Evolutionary conservation across 2,329 filamentous ascomycete genomes (phyloP), one percentile per base, ranked within the genome.

Genomic region (Ceratocystis ficicola): DNA sequence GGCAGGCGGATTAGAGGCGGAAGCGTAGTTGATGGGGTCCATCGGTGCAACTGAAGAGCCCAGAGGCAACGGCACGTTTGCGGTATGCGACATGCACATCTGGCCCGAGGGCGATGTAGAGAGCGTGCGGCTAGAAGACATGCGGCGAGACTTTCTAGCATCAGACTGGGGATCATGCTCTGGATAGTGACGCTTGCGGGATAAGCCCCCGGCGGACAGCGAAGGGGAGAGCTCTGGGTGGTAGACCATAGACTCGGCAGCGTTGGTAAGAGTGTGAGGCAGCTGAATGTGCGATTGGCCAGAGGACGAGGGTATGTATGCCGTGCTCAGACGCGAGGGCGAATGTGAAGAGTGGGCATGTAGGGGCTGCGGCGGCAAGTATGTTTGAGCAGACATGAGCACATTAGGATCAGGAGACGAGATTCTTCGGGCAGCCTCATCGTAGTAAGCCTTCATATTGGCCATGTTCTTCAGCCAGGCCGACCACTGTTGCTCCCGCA

Each of bases 401-500:
- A 59, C 28, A 12, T 44, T 48, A 25, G 61, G 61, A 50, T 64
- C 65, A 44, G 68, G 50, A 7, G 74, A 72, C 7, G 77, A 75
- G 50, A 75, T 71, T 65, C 74, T 75, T 41, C 81, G 81, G 36
- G 89, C 88, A 67, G 83, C 82, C 70, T 92, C 86, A 36, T 67
- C 63, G 76, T 90, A 91, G 76, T 91, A 96, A 64, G 86, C 85
- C 69, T 86, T 86, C 73, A 96, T 96, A 70, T 86, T 87, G 64
- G 87, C 83, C 65, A 97, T 79, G 74, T 91, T 91, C 68, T 80
- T 78, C 72, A 96, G 86, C 94, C 94, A 97, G 65, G 86, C 82
- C 62, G 85, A 81, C 94, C 94, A 99, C 73, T 96, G 84, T 64
- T 85, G 81, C 73, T 90, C 86, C 2, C 92, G 95, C 2, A 90